These are phyloP conservation scores for Isoetes engelmannii DNA, from an alignment of 83 land plant species.

Conservation along the genomic window DNA sequence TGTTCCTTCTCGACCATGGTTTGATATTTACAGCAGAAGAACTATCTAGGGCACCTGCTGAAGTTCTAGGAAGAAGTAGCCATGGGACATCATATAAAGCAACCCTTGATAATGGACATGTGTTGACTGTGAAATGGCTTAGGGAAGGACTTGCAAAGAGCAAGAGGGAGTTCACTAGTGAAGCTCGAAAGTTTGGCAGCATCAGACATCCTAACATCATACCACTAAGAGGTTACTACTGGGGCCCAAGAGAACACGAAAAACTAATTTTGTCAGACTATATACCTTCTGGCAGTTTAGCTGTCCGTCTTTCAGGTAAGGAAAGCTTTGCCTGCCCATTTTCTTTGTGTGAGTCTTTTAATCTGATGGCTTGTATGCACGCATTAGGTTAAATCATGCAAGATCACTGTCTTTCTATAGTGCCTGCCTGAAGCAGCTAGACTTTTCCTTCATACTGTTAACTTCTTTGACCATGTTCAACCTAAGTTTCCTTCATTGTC, in stretches of 20 bases:
- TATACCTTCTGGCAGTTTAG: conserved; percentile 56
- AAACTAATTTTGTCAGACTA: conserved; percentile 68
- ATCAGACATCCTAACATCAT: conserved; percentile 61
- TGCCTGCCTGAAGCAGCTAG: too few relatives aligned
- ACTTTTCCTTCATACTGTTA: too few relatives aligned
- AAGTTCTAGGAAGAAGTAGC: conserved; percentile 86
- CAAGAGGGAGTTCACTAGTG: conserved; percentile 68
- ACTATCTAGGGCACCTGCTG: conserved; percentile 91
- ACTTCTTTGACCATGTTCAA: too few relatives aligned
- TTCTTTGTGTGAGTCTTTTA: too few relatives aligned
- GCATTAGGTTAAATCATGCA: too few relatives aligned
- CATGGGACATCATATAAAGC: conserved; percentile 95
- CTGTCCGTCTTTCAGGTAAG: conserved; percentile 70
- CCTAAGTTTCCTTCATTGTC: too few relatives aligned
- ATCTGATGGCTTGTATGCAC: too few relatives aligned
- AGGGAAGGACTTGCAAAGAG: conserved; percentile 74
- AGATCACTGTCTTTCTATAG: too few relatives aligned
- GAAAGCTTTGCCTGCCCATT: too few relatives aligned
- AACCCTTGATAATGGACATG: conserved; percentile 68
- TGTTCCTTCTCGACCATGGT: conserved; percentile 59
- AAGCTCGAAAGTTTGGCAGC: conserved; percentile 62
- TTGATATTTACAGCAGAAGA: conserved; percentile 72
- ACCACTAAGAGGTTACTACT: conserved; percentile 66
- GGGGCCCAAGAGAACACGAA: conserved; percentile 95
- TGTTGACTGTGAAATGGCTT: conserved; percentile 86